Base-by-base conservation (phyloP, 805 yeast genomes). In the Saccharomycopsis sp. region DNA sequence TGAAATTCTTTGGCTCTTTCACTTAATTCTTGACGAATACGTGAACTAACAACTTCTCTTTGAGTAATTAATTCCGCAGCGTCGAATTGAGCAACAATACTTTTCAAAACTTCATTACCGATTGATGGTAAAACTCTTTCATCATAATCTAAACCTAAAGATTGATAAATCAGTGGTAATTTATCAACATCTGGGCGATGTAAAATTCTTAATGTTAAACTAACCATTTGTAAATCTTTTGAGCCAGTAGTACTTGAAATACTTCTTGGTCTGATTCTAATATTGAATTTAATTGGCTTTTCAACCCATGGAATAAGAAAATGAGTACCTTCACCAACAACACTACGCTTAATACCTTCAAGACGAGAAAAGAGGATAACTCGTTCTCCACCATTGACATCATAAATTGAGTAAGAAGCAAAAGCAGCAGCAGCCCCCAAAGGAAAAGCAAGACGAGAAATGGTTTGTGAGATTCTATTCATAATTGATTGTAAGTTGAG, bases 11-110 rank as follows among this genome's bases (percentile, higher is more conserved):
- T 60, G 12, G 96, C 95, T 56, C 98, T 74, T 49, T 68, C 66
- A 37, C 82, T 71, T 49, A 92, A 72, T 58, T 92, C 98, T 53
- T 75, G 79, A 59, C 94, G 76, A 59, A 92, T 89, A 61, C 81
- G 75, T 41, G 84, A 80, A 30, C 94, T 81, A 3, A 92, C 97
- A 37, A 84, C 76, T 65, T 92, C 98, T 68, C 98, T 78, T 70
- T 89, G 96, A 13, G 96, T 92, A 55, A 89, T 92, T 58, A 89
- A 76, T 60, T 89, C 96, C 14, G 96, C 95, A 9, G 95, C 95
- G 59, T 86, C 95, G 52, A 86, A 86, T 60, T 85, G 95, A 0
- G 95, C 95, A 12, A 86, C 96, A 53, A 84, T 82, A 37, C 86
- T 72, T 63, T 86, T 86, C 57, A 86, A 70, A 25, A 86, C 88